phyloP scores from a whole-genome alignment of 768 basidiomycete genomes.

The Termitomyces sp. region DNA sequence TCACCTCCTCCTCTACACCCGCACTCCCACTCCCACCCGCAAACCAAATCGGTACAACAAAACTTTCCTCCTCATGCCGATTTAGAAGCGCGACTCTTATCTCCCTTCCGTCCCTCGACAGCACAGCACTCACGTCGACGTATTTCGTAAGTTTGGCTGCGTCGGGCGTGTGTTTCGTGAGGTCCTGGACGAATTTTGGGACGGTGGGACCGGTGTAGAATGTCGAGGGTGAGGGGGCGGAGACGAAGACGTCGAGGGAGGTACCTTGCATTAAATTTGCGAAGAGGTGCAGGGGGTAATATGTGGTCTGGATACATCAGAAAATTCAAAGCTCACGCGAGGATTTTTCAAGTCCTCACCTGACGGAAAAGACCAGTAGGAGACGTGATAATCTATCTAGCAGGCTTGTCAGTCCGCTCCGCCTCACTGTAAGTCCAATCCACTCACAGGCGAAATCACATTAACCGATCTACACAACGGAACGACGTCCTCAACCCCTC shows the following conservation, averaged over 20 bases:
- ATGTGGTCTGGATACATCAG: constrained; percentile 37
- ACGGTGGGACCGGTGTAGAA: constrained; percentile 44
- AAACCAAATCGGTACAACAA: constrained; percentile 35
- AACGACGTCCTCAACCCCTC: background rate
- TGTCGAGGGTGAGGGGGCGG: constrained; percentile 22
- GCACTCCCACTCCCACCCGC: constrained; percentile 18
- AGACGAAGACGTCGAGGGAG: constrained; percentile 36
- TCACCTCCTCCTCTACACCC: constrained; percentile 23
- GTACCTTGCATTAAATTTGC: constrained; percentile 53
- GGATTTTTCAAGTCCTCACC: constrained; percentile 5
- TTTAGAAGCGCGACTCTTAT: constrained; percentile 56
- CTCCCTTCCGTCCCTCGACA: constrained; percentile 27
- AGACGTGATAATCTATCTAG: constrained; percentile 40
- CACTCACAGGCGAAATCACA: constrained; percentile 42
- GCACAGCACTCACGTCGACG: constrained; percentile 47
- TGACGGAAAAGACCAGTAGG: constrained; percentile 38
- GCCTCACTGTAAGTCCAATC: background rate
- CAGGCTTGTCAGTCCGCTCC: background rate
- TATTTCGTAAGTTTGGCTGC: constrained; percentile 36
- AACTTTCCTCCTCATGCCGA: constrained; percentile 36
- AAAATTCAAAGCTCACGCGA: background rate
- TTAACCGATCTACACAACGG: constrained; percentile 34
- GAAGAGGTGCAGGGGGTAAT: constrained; percentile 51
- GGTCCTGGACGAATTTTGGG: constrained; percentile 46
- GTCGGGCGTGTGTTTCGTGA: constrained; percentile 32